A percentile compares a stretch with the other conserved stretches of the same genome.
These are phyloP conservation scores for Excoecaria cochinchinensis DNA, from an alignment of 345 rosid genomes.

Conservation along the genomic window DNA sequence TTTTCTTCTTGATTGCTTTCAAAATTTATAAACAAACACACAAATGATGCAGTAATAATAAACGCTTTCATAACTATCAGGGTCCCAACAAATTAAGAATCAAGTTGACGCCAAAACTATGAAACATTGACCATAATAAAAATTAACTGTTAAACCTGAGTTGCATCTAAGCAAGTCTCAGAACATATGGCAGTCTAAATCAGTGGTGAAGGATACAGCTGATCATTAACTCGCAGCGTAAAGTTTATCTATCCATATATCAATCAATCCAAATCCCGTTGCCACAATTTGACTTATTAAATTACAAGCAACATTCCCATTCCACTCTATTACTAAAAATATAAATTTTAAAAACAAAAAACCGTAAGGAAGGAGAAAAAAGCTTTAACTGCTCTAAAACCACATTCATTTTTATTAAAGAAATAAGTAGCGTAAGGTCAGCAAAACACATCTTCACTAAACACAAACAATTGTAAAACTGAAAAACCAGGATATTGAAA, in stretches of 20 bases:
- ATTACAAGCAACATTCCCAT: not conserved
- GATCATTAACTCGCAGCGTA: not conserved
- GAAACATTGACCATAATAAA: not conserved
- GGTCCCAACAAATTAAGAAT: not conserved
- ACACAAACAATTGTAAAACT: not conserved
- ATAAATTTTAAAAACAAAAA: too few species aligned
- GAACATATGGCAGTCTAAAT: not conserved
- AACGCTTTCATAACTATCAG: not conserved
- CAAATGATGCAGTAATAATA: too few species aligned
- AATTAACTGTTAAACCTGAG: not conserved
- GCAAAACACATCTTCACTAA: not conserved
- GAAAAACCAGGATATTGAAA: not conserved
- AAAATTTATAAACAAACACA: not conserved
- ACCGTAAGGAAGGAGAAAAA: not conserved
- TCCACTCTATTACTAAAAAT: not conserved
- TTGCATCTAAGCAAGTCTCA: not conserved
- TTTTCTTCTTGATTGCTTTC: not conserved
- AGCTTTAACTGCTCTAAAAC: not conserved
- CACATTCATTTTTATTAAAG: too few species aligned
- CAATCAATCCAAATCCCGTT: not conserved
- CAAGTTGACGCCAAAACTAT: not conserved
- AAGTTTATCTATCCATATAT: not conserved
- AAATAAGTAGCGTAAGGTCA: not conserved
- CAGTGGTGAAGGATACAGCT: not conserved
- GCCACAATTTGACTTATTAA: not conserved